Conservation (phyloP, 768 basidiomycete genomes). For the Sporobolomyces roseus region DNA sequence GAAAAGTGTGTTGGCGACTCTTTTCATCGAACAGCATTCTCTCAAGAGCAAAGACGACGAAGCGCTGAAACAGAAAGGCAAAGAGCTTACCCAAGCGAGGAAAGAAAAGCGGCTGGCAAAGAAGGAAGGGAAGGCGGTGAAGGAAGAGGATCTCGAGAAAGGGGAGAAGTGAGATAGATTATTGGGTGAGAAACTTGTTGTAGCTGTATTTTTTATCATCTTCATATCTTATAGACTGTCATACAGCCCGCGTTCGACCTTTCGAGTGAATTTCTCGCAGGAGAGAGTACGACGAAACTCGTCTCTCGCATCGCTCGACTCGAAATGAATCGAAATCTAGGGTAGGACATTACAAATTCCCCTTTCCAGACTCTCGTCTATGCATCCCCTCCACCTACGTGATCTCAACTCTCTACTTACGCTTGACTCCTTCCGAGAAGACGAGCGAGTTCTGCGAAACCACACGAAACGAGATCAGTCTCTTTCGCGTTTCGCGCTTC, state of each 20-base stretch:
- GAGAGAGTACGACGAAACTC: too few species aligned
- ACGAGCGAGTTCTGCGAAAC: constrained; percentile 24
- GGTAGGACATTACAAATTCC: not conserved
- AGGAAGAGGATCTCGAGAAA: constrained; percentile 3
- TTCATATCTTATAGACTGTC: constrained; percentile 8
- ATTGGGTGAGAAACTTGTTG: not conserved
- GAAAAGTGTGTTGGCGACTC: not conserved
- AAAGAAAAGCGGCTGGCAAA: constrained; percentile 8
- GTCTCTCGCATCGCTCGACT: too few species aligned
- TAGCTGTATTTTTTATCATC: not conserved
- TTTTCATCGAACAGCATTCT: constrained; percentile 18
- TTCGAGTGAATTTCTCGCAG: too few species aligned
- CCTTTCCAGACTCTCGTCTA: too few species aligned
- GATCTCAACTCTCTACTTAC: not conserved
- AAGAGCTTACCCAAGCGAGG: constrained; percentile 8
- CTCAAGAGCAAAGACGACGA: constrained; percentile 31
- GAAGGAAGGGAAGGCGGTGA: not conserved
- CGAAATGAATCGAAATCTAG: not conserved
- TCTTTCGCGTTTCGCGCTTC: not conserved
- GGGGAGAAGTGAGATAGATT: not conserved
- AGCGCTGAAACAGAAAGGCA: constrained; percentile 28
- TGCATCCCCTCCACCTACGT: not conserved
- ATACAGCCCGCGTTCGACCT: too few species aligned
- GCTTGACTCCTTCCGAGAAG: constrained; percentile 24
- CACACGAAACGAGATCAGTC: not conserved